phyloP scores from a whole-genome alignment of 2,329 filamentous ascomycete species.

The Colletotrichum aenigma region DNA sequence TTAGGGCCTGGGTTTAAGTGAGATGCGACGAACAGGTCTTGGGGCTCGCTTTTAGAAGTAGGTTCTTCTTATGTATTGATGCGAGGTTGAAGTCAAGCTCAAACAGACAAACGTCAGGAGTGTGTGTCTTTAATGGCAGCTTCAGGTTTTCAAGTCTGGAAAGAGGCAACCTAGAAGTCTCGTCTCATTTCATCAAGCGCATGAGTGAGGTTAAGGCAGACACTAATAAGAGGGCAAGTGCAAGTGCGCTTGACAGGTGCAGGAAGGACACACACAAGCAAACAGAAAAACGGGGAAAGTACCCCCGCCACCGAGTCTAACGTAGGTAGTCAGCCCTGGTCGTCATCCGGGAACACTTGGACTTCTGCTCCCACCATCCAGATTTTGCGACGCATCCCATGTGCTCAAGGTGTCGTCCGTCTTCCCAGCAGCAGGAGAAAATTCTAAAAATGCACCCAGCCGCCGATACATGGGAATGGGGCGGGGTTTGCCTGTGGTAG shows the following conservation, averaged over 20 bases:
- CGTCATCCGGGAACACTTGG: background rate
- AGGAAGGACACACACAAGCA: background rate
- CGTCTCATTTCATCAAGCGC: background rate
- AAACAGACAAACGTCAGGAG: background rate
- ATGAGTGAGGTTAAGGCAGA: background rate
- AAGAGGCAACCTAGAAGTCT: background rate
- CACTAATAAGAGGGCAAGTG: background rate
- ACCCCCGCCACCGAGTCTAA: constrained; percentile 3
- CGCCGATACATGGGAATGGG: background rate
- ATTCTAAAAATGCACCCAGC: background rate
- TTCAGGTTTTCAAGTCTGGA: background rate
- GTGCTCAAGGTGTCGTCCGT: background rate
- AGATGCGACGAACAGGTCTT: background rate
- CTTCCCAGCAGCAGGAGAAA: background rate
- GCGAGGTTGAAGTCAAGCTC: background rate
- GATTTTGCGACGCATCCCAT: background rate
- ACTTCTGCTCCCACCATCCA: background rate
- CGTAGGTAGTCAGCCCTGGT: background rate
- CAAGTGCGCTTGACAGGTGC: background rate
- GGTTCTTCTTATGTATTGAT: background rate
- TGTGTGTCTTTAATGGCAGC: background rate
- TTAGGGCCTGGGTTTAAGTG: background rate
- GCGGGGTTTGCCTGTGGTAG: background rate
- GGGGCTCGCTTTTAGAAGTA: background rate
- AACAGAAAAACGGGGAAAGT: constrained; percentile 6